Evolutionary conservation across 2,329 filamentous ascomycete genomes (phyloP), one percentile per base, ranked within the genome.

Genomic region (Cercospora citrullina): DNA sequence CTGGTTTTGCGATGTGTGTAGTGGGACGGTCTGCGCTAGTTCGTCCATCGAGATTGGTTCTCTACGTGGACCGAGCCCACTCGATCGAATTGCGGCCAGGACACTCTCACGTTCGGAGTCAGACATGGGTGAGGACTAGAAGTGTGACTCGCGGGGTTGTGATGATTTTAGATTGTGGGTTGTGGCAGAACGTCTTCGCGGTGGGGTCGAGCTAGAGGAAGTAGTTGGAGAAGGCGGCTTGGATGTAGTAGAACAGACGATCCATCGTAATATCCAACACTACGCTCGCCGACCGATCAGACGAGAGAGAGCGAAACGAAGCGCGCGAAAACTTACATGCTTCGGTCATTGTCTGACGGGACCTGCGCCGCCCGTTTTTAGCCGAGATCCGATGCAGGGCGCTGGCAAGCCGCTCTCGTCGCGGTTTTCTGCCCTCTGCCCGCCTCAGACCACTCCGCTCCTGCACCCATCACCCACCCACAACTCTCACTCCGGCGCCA

Each of bases 71-170:
- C 81, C 80, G 76, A 87, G 87, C 6, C 62, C 62, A 14, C 87
- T 88, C 6, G 83, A 84, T 72, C 85, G 80, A 68, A 90, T 89
- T 26, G 87, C 86, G 18, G 86, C 83, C 72, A 84, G 85, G 64
- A 89, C 81, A 65, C 79, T 85, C 63, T 89, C 86, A 33, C 86
- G 80, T 74, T 89, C 87, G 72, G 62, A 57, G 48, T 64, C 62
- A 18, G 62, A 64, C 62, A 64, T 64, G 12, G 21, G 26, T 12
- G 61, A 26, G n/a, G 16, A 51, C 21, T 23, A n/a, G 31, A 23
- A 58, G 14, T 9, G 53, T n/a, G 53, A 5, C 18, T 48, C 26
- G 53, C 23, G 23, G 53, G 53, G 53, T 23, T 57, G 53, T 31
- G 53, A 18, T 58, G 26, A 18, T 16, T 16, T 58, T 31, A 18